phyloP scores from a whole-genome alignment of 495 filamentous ascomycete species.

The Neurospora sp. region DNA sequence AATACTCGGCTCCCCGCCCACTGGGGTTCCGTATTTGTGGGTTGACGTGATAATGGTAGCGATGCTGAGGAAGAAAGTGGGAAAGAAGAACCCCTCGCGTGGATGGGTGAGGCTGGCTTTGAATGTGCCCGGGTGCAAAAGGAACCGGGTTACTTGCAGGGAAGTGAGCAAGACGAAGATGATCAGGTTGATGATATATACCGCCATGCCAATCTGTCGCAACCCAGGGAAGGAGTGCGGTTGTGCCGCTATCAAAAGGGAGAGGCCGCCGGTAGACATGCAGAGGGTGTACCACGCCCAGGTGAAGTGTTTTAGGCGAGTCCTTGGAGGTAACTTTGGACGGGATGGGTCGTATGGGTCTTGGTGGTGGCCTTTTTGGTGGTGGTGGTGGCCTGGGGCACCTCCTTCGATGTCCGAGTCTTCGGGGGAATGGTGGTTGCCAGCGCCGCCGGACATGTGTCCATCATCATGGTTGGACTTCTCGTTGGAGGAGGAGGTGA shows the following conservation, averaged over 20 bases:
- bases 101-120: constrained; percentile 47
- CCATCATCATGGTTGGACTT: not conserved
- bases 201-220: constrained; percentile 45
- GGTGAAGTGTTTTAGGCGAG: constrained; percentile 51
- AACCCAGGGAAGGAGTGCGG: constrained; percentile 52
- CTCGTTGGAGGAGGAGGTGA: not conserved
- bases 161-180: constrained; percentile 46
- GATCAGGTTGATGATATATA: constrained; percentile 55
- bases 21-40: constrained; percentile 40
- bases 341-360: constrained; percentile 5
- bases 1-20: constrained; percentile 5
- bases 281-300: constrained; percentile 64
- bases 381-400: not conserved
- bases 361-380: not conserved
- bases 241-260: constrained; percentile 48
- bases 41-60: constrained; percentile 18
- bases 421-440: no score
- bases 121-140: constrained; percentile 41
- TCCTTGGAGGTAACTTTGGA: constrained; percentile 9
- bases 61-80: constrained; percentile 55
- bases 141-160: constrained; percentile 46
- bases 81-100: constrained; percentile 58
- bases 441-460: not conserved
- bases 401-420: not conserved
- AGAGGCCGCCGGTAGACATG: constrained; percentile 60